These are phyloP conservation scores for Plasmodium inui DNA, from an alignment of 169 alveolate genomes.

Conservation along the genomic window DNA sequence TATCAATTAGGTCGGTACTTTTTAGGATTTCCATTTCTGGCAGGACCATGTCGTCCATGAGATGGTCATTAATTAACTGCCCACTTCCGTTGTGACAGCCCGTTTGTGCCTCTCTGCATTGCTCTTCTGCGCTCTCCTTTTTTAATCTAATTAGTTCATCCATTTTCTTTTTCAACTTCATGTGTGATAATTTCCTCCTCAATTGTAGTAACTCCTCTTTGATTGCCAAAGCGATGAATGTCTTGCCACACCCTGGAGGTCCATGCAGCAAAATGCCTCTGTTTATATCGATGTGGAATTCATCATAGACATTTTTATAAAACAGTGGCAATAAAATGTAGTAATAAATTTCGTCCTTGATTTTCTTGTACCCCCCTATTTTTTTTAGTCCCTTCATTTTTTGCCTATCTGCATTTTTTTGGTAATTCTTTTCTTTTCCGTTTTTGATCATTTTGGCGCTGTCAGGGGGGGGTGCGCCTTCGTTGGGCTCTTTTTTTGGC, in stretches of 20 bases:
- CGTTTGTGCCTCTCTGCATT: not conserved
- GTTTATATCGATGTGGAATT: slow-evolving; percentile 72
- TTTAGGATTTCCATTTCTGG: slow-evolving; percentile 66
- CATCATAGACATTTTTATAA: slow-evolving; percentile 75
- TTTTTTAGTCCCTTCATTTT: slow-evolving; percentile 70
- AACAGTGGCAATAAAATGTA: slow-evolving; percentile 74
- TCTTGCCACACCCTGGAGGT: slow-evolving; percentile 85
- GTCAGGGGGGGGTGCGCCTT: not conserved
- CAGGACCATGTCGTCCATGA: not conserved
- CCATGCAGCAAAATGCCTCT: slow-evolving; percentile 82
- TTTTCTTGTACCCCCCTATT: slow-evolving; percentile 79
- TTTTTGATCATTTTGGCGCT: not conserved
- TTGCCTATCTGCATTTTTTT: slow-evolving; percentile 32
- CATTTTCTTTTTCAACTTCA: slow-evolving; percentile 12
- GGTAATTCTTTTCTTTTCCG: not conserved
- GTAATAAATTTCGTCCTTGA: slow-evolving; percentile 77
- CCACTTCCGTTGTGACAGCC: not conserved
- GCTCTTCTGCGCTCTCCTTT: not conserved
- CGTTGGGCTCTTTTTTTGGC: not conserved
- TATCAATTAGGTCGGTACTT: slow-evolving; percentile 60
- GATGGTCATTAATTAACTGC: not conserved
- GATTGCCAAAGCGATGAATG: slow-evolving; percentile 77
- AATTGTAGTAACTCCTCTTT: slow-evolving; percentile 65
- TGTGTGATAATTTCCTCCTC: slow-evolving; percentile 61
- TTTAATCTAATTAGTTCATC: not conserved